Evolutionary conservation across 257 asterid genomes (phyloP).

Genomic region (Rubia yunnanensis): DNA sequence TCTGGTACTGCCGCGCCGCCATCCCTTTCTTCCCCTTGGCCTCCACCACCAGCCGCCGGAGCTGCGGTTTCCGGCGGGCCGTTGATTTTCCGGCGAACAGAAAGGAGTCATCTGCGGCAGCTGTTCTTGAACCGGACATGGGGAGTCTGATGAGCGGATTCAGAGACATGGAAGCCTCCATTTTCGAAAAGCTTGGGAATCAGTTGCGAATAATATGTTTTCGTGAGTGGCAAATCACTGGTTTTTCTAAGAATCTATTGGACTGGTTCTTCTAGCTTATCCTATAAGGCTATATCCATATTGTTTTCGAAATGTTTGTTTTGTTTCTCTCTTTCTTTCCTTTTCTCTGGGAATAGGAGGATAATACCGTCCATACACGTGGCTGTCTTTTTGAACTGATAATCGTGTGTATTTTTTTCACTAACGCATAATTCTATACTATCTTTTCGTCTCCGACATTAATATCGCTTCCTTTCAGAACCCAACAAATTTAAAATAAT

Average conservation of each 20-base stretch:
- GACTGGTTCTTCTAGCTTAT: constrained; percentile 18
- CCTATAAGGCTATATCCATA: constrained; percentile 26
- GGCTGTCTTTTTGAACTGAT: neutral
- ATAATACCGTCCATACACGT: constrained; percentile 10
- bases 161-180: constrained; percentile 69
- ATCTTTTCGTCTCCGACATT: too few species aligned
- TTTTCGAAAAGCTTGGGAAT: neutral
- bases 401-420: too few species aligned
- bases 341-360: neutral
- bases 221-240: constrained; percentile 22
- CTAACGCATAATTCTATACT: too few species aligned
- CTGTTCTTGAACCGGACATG: constrained; percentile 34
- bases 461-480: too few species aligned
- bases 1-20: constrained; percentile 65
- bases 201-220: neutral
- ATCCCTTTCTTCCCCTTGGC: constrained; percentile 92
- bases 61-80: constrained; percentile 4
- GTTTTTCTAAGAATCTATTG: neutral
- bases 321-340: neutral
- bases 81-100: constrained; percentile 27
- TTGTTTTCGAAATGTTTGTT: neutral
- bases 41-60: constrained; percentile 40
- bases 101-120: constrained; percentile 41
- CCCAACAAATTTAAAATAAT: too few species aligned
- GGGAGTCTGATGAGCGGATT: constrained; percentile 50